Base-by-base conservation (phyloP, 2,329 filamentous ascomycete species). In the Botrytis byssoidea region DNA sequence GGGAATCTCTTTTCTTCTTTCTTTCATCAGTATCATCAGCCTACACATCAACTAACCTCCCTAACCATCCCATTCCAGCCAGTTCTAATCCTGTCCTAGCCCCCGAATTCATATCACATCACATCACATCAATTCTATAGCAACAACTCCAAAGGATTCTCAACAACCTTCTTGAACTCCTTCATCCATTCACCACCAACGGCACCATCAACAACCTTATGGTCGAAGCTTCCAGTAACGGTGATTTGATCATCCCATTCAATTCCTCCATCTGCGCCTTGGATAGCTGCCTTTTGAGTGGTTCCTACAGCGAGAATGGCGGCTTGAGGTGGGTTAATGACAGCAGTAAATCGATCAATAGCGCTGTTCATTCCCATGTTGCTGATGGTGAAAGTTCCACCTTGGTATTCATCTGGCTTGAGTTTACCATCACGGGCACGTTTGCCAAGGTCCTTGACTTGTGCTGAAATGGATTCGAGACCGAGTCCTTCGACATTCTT, bases 311-410 rank as follows among this genome's bases (percentile, higher is more conserved):
- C 95, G 77, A 99, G 88, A 83, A 99, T 99, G 82, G 91, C 92
- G 72, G 96, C 93, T 87, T 99, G 97, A 71, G 96, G 96, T 78
- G 97, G 96, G 90, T 99, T 99, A 89, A 99, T 97, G 82, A 99
- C 93, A 79, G 96, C 96, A 70, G 96, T 98, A 86, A 99, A 99
- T 83, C 95, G 90, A 85, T 98, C 95, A 76, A 99, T 92, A 69
- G 96, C 95, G 66, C 91, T 82, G 89, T 99, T 99, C 96, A 99
- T 99, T 85, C 96, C 96, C 96, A 99, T 97, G 90, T 99, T 99
- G 86, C 93, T 97, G 85, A 99, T 98, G 84, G 95, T 98, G 86
- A 99, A 97, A 83, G 94, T 97, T 83, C 96, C 96, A 73, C 96
- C 96, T 88, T 98, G 95, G 90, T 97, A 99, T 86, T 99, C 95